Evolutionary conservation across 805 yeast species (phyloP).

Genomic region (Hanseniaspora clermontiae): DNA sequence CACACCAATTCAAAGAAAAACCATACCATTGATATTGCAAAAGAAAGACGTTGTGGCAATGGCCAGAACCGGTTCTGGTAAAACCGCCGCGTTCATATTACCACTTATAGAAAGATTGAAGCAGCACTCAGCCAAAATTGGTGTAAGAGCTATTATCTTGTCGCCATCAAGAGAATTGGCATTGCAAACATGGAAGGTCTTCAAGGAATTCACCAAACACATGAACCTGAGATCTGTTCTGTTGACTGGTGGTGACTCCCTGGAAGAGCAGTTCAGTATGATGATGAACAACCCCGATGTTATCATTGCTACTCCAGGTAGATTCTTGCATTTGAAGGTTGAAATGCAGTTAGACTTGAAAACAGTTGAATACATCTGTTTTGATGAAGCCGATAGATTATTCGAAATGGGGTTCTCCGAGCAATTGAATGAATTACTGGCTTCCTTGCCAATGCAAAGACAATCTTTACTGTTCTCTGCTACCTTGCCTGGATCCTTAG

Average conservation of each 20-base stretch:
- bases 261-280: constrained; percentile 86
- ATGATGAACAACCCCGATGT: constrained; percentile 94
- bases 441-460: constrained; percentile 66
- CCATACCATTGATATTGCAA: constrained; percentile 79
- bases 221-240: constrained; percentile 70
- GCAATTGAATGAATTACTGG: constrained; percentile 78
- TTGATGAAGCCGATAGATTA: constrained; percentile 94
- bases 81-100: constrained; percentile 89
- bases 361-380: constrained; percentile 77
- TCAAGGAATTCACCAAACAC: constrained; percentile 76
- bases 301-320: constrained; percentile 86
- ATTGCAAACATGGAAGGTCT: constrained; percentile 74
- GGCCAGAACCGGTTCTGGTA: constrained; percentile 99
- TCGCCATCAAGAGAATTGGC: constrained; percentile 97
- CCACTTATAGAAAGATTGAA: constrained; percentile 82
- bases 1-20: constrained; percentile 93
- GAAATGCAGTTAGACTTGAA: constrained; percentile 84
- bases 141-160: constrained; percentile 74
- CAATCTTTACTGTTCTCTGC: constrained; percentile 90
- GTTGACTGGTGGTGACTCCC: constrained; percentile 95
- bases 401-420: constrained; percentile 95
- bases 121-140: constrained; percentile 72
- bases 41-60: constrained; percentile 93
- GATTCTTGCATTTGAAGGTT: constrained; percentile 87
- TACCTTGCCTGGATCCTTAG: constrained; percentile 80